Evolutionary conservation across 2,329 filamentous ascomycete species (phyloP).

Genomic region (Dendrostoma leiphaemia): DNA sequence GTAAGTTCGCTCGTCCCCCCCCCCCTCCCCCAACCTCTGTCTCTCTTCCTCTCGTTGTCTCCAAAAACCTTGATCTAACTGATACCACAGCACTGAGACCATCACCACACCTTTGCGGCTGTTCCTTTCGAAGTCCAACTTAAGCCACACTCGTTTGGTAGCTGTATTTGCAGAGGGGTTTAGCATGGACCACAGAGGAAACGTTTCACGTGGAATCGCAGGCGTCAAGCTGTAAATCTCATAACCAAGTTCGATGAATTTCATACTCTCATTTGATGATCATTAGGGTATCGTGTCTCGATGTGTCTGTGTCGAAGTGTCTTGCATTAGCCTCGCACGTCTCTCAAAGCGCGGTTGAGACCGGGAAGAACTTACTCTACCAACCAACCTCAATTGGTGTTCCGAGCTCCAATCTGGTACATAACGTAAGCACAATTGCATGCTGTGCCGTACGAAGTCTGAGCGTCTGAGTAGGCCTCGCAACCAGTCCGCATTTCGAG

Average conservation of each 20-base stretch:
- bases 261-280: slow-evolving; percentile 16
- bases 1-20: slow-evolving; percentile 5
- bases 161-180: not conserved
- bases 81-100: not conserved
- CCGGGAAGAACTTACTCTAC: slow-evolving; percentile 6
- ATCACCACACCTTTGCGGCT: not conserved
- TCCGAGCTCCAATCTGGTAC: not conserved
- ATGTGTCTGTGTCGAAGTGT: not conserved
- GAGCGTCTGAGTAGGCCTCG: no score
- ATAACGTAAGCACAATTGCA: slow-evolving; percentile 7
- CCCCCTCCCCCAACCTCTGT: no score
- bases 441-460: not conserved
- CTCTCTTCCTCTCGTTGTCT: no score
- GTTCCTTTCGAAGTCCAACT: not conserved
- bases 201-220: not conserved
- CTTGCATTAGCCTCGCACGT: slow-evolving; percentile 12
- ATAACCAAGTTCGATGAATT: not conserved
- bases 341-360: not conserved
- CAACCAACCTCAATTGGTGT: not conserved
- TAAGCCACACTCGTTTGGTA: not conserved
- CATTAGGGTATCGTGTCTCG: slow-evolving; percentile 4
- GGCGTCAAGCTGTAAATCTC: not conserved
- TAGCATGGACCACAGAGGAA: not conserved
- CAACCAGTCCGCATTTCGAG: not conserved
- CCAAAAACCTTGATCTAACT: no score